These are phyloP conservation scores for Kurtzmaniella quercitrusa DNA, from an alignment of 1,139 yeast genomes.

Conservation along the genomic window DNA sequence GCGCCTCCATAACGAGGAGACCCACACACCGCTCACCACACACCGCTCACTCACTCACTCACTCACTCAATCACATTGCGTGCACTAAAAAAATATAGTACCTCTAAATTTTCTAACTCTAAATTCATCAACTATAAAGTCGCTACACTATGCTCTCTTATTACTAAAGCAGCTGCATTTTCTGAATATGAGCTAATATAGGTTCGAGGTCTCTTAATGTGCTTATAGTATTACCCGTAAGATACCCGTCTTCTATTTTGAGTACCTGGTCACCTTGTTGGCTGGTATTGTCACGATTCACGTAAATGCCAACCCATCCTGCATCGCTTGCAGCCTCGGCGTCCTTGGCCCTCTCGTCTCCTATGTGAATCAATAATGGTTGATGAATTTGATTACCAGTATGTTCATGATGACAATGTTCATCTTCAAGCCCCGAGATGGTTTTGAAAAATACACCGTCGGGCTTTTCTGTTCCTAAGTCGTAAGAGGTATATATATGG, in stretches of 20 bases:
- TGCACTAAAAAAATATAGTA: too few relatives aligned
- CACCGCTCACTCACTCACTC: too few relatives aligned
- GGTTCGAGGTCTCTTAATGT: neutral
- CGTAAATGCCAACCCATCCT: conserved; percentile 59
- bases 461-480: conserved; percentile 53
- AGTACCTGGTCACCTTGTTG: neutral
- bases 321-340: conserved; percentile 46
- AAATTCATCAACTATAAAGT: too few relatives aligned
- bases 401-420: neutral
- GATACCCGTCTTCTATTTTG: neutral
- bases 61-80: too few relatives aligned
- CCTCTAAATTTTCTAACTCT: too few relatives aligned
- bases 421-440: conserved; percentile 19
- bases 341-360: conserved; percentile 57
- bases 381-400: too few relatives aligned
- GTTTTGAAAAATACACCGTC: conserved; percentile 40
- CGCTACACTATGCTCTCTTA: too few relatives aligned
- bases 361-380: conserved; percentile 53
- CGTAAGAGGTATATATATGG: conserved; percentile 48
- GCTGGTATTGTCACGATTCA: conserved; percentile 36
- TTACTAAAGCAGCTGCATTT: neutral
- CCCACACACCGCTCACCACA: too few relatives aligned
- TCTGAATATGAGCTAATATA: neutral
- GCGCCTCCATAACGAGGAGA: too few relatives aligned
- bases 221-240: neutral